phyloP scores from a whole-genome alignment of 192 early-diverging fungal genomes.

The Coemansia sp. region DNA sequence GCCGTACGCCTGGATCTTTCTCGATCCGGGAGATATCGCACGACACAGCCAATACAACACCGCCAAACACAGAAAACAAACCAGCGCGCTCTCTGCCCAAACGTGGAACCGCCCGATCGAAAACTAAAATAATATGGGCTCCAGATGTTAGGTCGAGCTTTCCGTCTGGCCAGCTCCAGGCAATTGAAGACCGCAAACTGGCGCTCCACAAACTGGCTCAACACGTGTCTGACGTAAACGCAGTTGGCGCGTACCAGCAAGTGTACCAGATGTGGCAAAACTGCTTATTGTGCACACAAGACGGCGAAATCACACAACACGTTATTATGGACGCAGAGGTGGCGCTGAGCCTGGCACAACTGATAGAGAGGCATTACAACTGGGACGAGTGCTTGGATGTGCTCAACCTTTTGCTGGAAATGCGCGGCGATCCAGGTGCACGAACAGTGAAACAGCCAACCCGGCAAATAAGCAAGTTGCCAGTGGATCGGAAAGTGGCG shows the following conservation, averaged over 20 bases:
- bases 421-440: conserved; percentile 6
- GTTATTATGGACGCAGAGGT: conserved; percentile 28
- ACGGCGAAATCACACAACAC: conserved; percentile 4
- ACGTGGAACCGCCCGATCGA: background rate
- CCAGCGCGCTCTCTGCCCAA: background rate
- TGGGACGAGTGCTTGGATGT: conserved; percentile 35
- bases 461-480: background rate
- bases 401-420: conserved; percentile 29
- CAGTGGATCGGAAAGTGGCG: background rate
- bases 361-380: conserved; percentile 9
- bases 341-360: conserved; percentile 6
- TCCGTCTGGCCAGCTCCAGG: background rate
- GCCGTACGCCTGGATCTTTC: background rate
- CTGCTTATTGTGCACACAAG: conserved; percentile 2
- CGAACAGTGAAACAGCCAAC: background rate
- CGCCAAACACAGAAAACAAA: background rate
- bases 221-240: background rate
- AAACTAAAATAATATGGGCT: background rate
- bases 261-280: conserved; percentile 9
- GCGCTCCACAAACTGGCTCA: conserved; percentile 6
- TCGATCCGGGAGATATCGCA: conserved; percentile 1
- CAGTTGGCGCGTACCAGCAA: conserved; percentile 14
- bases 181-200: background rate
- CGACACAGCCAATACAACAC: background rate
- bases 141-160: background rate